These are phyloP conservation scores for Teratosphaeria destructans DNA, from an alignment of 2,329 filamentous ascomycete genomes.

Conservation along the genomic window DNA sequence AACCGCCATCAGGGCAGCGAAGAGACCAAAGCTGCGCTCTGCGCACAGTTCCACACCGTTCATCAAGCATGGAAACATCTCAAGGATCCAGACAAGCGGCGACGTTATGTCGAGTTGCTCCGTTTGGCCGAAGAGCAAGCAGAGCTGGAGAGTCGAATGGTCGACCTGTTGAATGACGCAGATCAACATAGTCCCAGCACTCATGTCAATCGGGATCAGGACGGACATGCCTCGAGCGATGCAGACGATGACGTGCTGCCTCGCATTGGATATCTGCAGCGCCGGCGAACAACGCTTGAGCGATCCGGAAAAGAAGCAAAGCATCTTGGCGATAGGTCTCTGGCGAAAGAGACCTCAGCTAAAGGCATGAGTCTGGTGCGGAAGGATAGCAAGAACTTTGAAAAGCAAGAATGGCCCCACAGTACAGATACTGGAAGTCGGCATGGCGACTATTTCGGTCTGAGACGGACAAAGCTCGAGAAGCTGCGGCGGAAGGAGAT, in stretches of 20 bases:
- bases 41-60: slow-evolving; percentile 21
- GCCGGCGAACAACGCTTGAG: slow-evolving; percentile 14
- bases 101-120: slow-evolving; percentile 19
- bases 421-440: neutral
- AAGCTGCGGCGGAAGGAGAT: slow-evolving; percentile 21
- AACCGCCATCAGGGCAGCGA: slow-evolving; percentile 36
- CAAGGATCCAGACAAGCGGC: slow-evolving; percentile 17
- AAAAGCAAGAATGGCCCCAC: neutral
- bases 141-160: slow-evolving; percentile 14
- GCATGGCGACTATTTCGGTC: slow-evolving; percentile 17
- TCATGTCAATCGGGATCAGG: slow-evolving; percentile 8
- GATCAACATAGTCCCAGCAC: slow-evolving; percentile 3
- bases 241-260: slow-evolving; percentile 23
- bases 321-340: neutral
- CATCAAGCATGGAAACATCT: slow-evolving; percentile 22
- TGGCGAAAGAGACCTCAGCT: neutral
- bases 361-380: neutral
- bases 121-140: slow-evolving; percentile 21
- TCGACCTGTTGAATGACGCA: slow-evolving; percentile 13
- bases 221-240: slow-evolving; percentile 24
- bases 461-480: slow-evolving; percentile 20
- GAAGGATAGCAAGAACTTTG: neutral
- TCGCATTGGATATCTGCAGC: slow-evolving; percentile 12
- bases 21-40: slow-evolving; percentile 30
- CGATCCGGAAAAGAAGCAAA: neutral